phyloP scores from a whole-genome alignment of 805 yeast species.

The Candida insectalens region DNA sequence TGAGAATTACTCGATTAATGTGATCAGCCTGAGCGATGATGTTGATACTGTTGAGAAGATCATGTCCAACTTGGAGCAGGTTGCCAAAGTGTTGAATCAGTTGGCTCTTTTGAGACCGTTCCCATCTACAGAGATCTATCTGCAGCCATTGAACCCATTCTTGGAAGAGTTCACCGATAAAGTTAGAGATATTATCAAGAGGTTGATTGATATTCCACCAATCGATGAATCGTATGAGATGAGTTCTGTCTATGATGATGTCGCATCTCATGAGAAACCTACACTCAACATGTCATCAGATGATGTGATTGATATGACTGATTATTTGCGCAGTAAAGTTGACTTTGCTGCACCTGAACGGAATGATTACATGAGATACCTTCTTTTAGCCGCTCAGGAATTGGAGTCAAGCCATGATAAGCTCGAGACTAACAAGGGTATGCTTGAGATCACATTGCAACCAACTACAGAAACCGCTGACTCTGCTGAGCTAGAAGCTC shows the following conservation, averaged over 20 bases:
- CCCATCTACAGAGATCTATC: slow-evolving; percentile 47
- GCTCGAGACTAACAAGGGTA: slow-evolving; percentile 10
- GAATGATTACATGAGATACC: slow-evolving; percentile 33
- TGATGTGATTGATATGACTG: slow-evolving; percentile 35
- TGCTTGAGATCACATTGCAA: slow-evolving; percentile 11
- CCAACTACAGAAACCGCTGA: slow-evolving; percentile 23
- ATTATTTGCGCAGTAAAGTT: slow-evolving; percentile 30
- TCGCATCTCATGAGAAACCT: slow-evolving; percentile 40
- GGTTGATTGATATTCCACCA: slow-evolving; percentile 43
- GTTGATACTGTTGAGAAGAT: slow-evolving; percentile 18
- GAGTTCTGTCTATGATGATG: slow-evolving; percentile 55
- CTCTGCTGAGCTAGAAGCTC: slow-evolving; percentile 29
- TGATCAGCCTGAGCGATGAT: slow-evolving; percentile 15
- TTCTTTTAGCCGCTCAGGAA: slow-evolving; percentile 14
- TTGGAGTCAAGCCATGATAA: slow-evolving; percentile 10
- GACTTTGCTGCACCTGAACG: slow-evolving; percentile 34
- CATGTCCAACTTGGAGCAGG: slow-evolving; percentile 42
- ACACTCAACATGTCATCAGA: slow-evolving; percentile 31
- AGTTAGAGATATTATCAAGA: slow-evolving; percentile 33
- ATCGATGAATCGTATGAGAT: slow-evolving; percentile 52
- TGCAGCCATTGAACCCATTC: slow-evolving; percentile 75
- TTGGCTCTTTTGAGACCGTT: slow-evolving; percentile 62
- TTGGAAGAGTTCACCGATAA: slow-evolving; percentile 41
- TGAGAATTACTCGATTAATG: slow-evolving; percentile 44
- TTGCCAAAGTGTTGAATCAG: slow-evolving; percentile 54